Evolutionary conservation across 2,329 filamentous ascomycete genomes (phyloP).

Genomic region (Cladorrhinum sp.): DNA sequence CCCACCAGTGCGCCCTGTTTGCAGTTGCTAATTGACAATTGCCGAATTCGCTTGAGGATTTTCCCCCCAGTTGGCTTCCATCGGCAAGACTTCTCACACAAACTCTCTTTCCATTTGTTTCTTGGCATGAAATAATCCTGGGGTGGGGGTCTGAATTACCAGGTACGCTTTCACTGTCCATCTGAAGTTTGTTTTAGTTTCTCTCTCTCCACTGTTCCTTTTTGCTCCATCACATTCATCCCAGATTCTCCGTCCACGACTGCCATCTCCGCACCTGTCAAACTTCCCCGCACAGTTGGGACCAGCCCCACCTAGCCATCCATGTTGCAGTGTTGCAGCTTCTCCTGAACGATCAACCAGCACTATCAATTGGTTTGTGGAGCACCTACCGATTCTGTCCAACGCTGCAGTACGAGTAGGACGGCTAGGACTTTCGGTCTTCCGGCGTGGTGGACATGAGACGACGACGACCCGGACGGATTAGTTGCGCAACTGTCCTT

Average conservation of each 20-base stretch:
- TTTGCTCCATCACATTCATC: neutral
- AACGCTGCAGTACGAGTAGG: neutral
- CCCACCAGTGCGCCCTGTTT: neutral
- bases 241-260: no score
- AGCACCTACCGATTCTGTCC: neutral
- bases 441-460: constrained; percentile 11
- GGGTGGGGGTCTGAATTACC: no score
- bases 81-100: neutral
- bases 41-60: neutral
- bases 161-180: neutral
- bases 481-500: constrained; percentile 3
- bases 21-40: neutral
- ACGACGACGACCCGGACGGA: constrained; percentile 4
- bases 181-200: neutral
- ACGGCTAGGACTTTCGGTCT: neutral
- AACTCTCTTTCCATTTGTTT: neutral
- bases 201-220: neutral
- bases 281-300: neutral
- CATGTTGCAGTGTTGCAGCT: neutral
- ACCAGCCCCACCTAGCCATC: neutral
- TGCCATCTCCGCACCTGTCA: neutral
- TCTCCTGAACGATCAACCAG: neutral
- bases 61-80: neutral
- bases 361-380: neutral
- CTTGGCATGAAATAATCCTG: neutral